Evolutionary conservation across 2,329 filamentous ascomycete genomes (phyloP), one percentile per base, ranked within the genome.

Genomic region (Hypomyces rosellus): DNA sequence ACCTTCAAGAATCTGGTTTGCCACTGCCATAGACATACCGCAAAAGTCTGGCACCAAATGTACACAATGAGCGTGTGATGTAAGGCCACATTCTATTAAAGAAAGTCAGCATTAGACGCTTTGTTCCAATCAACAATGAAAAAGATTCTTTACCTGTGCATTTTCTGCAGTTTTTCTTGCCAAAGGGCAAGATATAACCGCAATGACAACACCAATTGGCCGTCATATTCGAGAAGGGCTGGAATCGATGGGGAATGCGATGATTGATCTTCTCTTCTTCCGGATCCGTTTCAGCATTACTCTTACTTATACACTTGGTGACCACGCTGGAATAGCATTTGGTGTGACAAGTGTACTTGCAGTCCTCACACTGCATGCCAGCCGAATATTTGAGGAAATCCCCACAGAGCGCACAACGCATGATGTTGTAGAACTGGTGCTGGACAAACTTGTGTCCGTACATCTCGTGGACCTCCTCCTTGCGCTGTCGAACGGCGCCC

Each of bases 241-340:
- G 85, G 76, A 97, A 99, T 48, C 93, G 86, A 79, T 99, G 93
- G 8, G 93, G 93, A 65, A 99, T 99, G 57, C 93, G 88, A 68
- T 99, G 93, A 67, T 99, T 99, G 81, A 99, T 95, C 77, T 97
- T 99, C 72, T 96, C 93, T 71, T 99, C 93, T 70, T 99, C 93
- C 18, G 93, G 92, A 67, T 99, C 93, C 5, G 89, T 95, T 69
- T 99, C 93, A 56, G 93, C 92, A 66, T 99, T 99, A 55, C 92
- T 96, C 69, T 99, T 97, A 74, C 92, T 97, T 69, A 99, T 99
- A 74, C 93, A 99, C 71, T 99, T 99, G 56, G 93, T 99, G 61
- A 99, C 93, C 43, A 99, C 93, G 68, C 91, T 95, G 14, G 82
- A 74, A 69, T 97, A 99, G 68, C 93, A 99, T 72, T 97, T 96